Conservation (phyloP, 805 yeast genomes). For the Huiozyma sinensis region DNA sequence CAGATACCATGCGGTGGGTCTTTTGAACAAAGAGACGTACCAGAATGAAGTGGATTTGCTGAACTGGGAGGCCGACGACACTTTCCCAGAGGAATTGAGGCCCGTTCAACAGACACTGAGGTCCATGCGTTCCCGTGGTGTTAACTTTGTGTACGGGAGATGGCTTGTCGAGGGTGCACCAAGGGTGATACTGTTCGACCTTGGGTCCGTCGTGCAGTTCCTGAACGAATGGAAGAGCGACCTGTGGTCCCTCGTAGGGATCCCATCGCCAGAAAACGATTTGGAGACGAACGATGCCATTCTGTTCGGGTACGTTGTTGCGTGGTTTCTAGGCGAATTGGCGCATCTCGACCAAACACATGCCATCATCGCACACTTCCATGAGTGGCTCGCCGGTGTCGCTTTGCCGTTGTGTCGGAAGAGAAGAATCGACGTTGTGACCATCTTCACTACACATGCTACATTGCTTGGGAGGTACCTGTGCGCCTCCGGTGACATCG, state of each 20-base stretch:
- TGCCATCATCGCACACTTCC: slow-evolving; percentile 90
- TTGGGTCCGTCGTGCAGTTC: slow-evolving; percentile 56
- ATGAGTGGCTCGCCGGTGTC: slow-evolving; percentile 97
- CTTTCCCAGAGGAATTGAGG: slow-evolving; percentile 20
- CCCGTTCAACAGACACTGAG: slow-evolving; percentile 41
- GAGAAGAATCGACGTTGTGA: slow-evolving; percentile 84
- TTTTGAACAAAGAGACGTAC: slow-evolving; percentile 62
- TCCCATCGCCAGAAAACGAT: slow-evolving; percentile 88
- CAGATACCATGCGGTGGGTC: slow-evolving; percentile 80
- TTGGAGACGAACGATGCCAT: slow-evolving; percentile 87
- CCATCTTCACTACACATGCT: slow-evolving; percentile 96
- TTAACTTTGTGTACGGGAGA: slow-evolving; percentile 76
- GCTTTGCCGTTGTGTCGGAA: slow-evolving; percentile 87
- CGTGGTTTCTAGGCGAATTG: slow-evolving; percentile 95
- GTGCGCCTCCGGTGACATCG: slow-evolving; percentile 95
- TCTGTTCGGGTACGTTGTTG: slow-evolving; percentile 81
- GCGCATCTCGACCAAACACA: slow-evolving; percentile 73
- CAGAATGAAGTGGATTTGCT: slow-evolving; percentile 75
- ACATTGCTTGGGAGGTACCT: slow-evolving; percentile 88
- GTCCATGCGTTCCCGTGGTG: slow-evolving; percentile 74
- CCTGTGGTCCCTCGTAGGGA: slow-evolving; percentile 82
- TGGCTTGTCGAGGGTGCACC: slow-evolving; percentile 99
- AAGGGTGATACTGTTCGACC: slow-evolving; percentile 77
- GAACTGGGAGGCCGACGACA: slow-evolving; percentile 40
- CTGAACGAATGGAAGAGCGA: slow-evolving; percentile 92